Evolutionary conservation across 345 rosid species (phyloP), one percentile per base, ranked within the genome.

Genomic region (Atalantia buxifolia): DNA sequence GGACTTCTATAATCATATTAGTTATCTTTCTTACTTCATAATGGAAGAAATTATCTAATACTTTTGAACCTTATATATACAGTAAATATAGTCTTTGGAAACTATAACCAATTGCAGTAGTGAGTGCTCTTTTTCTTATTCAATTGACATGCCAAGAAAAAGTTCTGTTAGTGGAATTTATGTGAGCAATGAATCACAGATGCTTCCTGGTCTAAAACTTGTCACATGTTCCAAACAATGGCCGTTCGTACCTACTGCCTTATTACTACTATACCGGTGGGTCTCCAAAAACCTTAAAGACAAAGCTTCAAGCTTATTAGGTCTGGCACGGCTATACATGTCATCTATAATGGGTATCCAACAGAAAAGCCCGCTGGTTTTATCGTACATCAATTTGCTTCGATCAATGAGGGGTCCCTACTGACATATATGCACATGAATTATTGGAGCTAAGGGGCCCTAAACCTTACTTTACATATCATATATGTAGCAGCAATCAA

Each of bases 291-390:
- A 48, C 55, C 30, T 69, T 75, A 21, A 53, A 48, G 64, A 80
- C 76, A 63, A 76, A n/a, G 71, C 57, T 28, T 38, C 53, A 57
- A 25, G 42, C 40, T 28, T 13, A 3, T 24, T 36, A 24, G 24
- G 25, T 61, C 74, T 57, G 57, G 28, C 61, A 10, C 38, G 22
- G 40, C 19, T 31, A 5, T 14, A 1, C 1, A 18, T 53, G 22
- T 1, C 22, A 53, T 53, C 21, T 53, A 18, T 53, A 53, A 27
- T 69, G 69, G 33, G 6, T 25, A 30, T 45, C 69, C 16, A 48
- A 63, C 50, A n/a, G 66, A 78, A 45, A 78, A 64, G 75, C 71
- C 71, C 9, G 40, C 66, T 48, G 40, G 36, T 78, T 71, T 72
- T 71, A 63, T 63, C n/a, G n/a, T 53, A 64, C 65, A 16, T 38